phyloP scores from a whole-genome alignment of 352 stramenopile genomes.

The Phytophthora pini region DNA sequence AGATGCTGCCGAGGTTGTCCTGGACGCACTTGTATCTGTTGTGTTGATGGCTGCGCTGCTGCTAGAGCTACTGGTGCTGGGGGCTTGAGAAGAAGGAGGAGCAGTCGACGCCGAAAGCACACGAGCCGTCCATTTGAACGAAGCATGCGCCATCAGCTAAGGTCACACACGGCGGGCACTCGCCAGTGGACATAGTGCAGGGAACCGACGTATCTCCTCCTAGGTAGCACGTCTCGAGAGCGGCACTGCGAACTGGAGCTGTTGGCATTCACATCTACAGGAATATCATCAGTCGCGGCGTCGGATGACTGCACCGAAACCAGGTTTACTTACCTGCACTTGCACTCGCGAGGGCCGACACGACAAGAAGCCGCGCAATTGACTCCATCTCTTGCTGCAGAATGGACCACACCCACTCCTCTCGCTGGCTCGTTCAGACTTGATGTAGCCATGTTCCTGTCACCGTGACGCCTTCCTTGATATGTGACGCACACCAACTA shows the following conservation, averaged over 20 bases:
- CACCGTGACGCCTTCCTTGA: background rate
- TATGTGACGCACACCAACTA: background rate
- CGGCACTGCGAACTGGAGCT: slow-evolving; percentile 1
- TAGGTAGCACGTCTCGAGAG: slow-evolving; percentile 39
- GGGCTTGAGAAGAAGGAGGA: slow-evolving; percentile 7
- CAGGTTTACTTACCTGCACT: background rate
- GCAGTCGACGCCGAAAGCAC: slow-evolving; percentile 44
- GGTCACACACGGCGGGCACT: slow-evolving; percentile 45
- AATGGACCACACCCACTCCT: background rate
- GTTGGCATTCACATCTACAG: background rate
- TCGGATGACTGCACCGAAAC: slow-evolving; percentile 1
- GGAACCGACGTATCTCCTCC: slow-evolving; percentile 7
- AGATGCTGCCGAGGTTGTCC: background rate
- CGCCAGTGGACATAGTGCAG: slow-evolving; percentile 31
- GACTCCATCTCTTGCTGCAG: background rate
- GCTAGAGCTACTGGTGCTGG: slow-evolving; percentile 1
- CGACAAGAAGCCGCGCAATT: background rate
- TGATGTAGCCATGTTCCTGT: slow-evolving; percentile 1
- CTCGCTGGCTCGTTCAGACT: background rate
- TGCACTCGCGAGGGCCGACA: background rate
- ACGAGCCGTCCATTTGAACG: slow-evolving; percentile 18
- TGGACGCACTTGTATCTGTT: background rate
- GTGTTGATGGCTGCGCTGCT: background rate
- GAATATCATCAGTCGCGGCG: background rate
- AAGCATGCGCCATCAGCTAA: slow-evolving; percentile 45